Evolutionary conservation across 2,329 filamentous ascomycete species (phyloP), one percentile per base, ranked within the genome.

Genomic region (Proliferodiscus dingleyae): DNA sequence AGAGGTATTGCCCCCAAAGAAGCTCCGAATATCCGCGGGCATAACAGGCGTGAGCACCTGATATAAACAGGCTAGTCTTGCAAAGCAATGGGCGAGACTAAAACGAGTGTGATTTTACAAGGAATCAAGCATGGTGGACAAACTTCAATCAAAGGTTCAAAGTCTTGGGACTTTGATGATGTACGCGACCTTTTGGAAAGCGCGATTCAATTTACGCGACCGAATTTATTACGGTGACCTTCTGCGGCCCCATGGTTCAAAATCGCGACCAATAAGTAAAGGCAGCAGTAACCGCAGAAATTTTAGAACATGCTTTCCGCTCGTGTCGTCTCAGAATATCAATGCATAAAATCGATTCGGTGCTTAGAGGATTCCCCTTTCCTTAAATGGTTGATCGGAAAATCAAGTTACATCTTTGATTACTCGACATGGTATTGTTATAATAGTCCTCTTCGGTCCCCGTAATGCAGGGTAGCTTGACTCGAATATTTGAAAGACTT

Each of bases 1-100:
- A 53, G 77, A 75, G 41, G 80, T 79, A 66, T 89, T 89, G 50
- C 85, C 81, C 45, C 85, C 82, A 71, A 97, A 96, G 69, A 96
- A 97, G 58, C 76, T 89, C 62, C 90, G 79, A 61, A 96, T 97
- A 68, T 97, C 91, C 51, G 55, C 88, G 43, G 89, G 81, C 89
- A 95, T 95, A 34, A 37, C 58, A 46, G 26, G 23, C 30, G n/a
- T 37, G 4, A 10, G 34, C 2, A 4, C 10, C 18, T 24, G 34
- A 18, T 37, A 24, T 37, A 18, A 18, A 5, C 1, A 9, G 19
- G 15, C 5, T n/a, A 9, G 16, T 18, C 16, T 3, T 18, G 10
- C n/a, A 16, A 16, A 4, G 15, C 3, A 16, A n/a, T 34, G 9
- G 16, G 9, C 19, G n/a, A 4, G 16, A 9, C 15, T 9, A 34